phyloP scores from a whole-genome alignment of 176 grass and related monocot species.

The Oropetium thomaeum region DNA sequence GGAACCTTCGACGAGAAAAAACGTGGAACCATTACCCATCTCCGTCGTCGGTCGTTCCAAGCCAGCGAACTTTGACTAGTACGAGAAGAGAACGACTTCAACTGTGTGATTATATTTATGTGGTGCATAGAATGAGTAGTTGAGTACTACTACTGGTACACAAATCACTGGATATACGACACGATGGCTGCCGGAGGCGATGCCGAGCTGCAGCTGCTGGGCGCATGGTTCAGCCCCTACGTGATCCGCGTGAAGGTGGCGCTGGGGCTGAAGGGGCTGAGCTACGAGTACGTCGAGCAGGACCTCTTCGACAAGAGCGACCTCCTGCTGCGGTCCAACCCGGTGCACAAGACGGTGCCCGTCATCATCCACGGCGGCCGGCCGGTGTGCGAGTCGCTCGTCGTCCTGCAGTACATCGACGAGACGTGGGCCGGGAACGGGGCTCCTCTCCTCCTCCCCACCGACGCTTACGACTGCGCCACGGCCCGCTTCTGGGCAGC shows the following conservation, averaged over 20 bases:
- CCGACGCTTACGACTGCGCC: constrained; percentile 30
- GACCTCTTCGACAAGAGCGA: constrained; percentile 38
- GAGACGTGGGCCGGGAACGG: background rate
- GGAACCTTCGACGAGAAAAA: background rate
- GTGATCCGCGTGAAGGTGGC: constrained; percentile 27
- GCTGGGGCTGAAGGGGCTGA: constrained; percentile 29
- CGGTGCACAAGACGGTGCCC: constrained; percentile 43
- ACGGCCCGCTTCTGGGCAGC: constrained; percentile 32
- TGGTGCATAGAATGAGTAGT: too few relatives aligned
- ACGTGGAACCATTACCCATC: background rate
- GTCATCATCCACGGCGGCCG: constrained; percentile 42
- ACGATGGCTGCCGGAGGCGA: constrained; percentile 10
- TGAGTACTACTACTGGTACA: too few relatives aligned
- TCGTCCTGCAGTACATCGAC: constrained; percentile 41
- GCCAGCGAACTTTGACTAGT: too few relatives aligned
- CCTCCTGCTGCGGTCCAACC: constrained; percentile 38
- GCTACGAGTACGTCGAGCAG: constrained; percentile 44
- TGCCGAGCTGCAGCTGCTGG: constrained; percentile 40
- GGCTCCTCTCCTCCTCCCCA: constrained; percentile 5
- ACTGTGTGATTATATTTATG: too few relatives aligned
- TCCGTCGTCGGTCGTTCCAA: too few relatives aligned
- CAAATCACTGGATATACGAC: too few relatives aligned
- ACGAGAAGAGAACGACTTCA: too few relatives aligned
- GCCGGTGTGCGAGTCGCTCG: constrained; percentile 42
- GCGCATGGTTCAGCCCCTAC: constrained; percentile 31